Evolutionary conservation across 768 basidiomycete species (phyloP), one percentile per base, ranked within the genome.

Genomic region (Kwoniella shandongensis): DNA sequence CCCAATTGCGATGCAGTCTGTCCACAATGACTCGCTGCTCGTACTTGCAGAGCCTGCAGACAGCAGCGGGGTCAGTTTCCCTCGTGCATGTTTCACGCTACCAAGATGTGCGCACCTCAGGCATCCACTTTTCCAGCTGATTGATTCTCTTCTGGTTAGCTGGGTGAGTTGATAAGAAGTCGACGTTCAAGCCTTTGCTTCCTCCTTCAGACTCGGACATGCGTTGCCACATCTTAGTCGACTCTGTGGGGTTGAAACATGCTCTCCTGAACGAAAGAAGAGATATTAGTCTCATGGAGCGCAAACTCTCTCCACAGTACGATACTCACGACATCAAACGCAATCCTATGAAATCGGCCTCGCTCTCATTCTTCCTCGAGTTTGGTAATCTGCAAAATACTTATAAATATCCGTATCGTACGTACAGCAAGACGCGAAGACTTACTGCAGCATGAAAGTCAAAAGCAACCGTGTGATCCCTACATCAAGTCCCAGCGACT

Each of bases 261-360:
- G 91, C 93, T 63, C 81, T 67, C 1, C 75, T 76, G 65, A 13
- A 25, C 29, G 18, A n/a, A 27, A 40, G n/a, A 11, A 12, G 26
- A 18, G 38, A 12, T 8, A 23, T 41, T 44, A 26, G 36, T 22
- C 4, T 32, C 26, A 20, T 32, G 26, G 32, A 26, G n/a, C 25
- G 2, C 13, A 32, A 40, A 47, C 3, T 12, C 45, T 39, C 22
- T 48, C 8, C 20, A n/a, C 7, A 39, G 47, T 40, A 15, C n/a
- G 25, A 25, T 10, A 65, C 73, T 61, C 50, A 82, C 47, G 89
- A 81, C 79, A 87, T 87, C 25, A 97, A 80, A 5, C 81, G 81
- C 44, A 97, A 75, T 7, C 94, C 93, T 48, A 98, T 87, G 26
- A 83, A 81, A 72, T 97, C 93, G 35, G 93, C 93, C 82, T 97